Evolutionary conservation across 2,329 filamentous ascomycete species (phyloP), one percentile per base, ranked within the genome.

Genomic region (Arachnomyces sp.): DNA sequence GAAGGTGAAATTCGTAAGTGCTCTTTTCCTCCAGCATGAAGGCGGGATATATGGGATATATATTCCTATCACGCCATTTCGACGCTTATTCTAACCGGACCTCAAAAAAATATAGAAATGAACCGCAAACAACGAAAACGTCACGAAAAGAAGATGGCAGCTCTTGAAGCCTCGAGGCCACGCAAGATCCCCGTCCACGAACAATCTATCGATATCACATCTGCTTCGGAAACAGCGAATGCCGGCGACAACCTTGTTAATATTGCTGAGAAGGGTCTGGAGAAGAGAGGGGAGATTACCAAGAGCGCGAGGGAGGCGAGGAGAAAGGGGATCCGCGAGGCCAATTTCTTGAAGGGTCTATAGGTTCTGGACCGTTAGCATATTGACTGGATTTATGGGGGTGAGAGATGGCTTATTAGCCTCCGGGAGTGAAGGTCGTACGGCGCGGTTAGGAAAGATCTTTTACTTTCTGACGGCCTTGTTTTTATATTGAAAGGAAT

Each of bases 331-430:
- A 70, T 71, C 39, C 58, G 65, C 45, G 67, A 71, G 45, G 57
- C 57, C 30, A 71, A 71, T 57, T 71, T 69, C 60, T 56, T 71
- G 54, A 63, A 64, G 40, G 65, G 66, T 17, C 57, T 71, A 52
- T 71, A 61, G 56, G 44, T 49, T 35, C 28, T n/a, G n/a, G n/a
- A n/a, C n/a, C n/a, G n/a, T n/a, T n/a, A n/a, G n/a, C n/a, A n/a
- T n/a, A n/a, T n/a, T n/a, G n/a, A n/a, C n/a, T n/a, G n/a, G n/a
- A n/a, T n/a, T n/a, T n/a, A n/a, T n/a, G n/a, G n/a, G n/a, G n/a
- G n/a, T n/a, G n/a, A n/a, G n/a, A n/a, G n/a, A n/a, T n/a, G n/a
- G n/a, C n/a, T n/a, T n/a, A n/a, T n/a, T n/a, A n/a, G n/a, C n/a
- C n/a, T n/a, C n/a, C n/a, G n/a, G n/a, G 21, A 25, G 21, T 5